A percentile compares a stretch with the other conserved stretches of the same genome.
These are phyloP conservation scores for Malassezia sympodialis DNA, from an alignment of 1,284 basidiomycete species.

Conservation along the genomic window DNA sequence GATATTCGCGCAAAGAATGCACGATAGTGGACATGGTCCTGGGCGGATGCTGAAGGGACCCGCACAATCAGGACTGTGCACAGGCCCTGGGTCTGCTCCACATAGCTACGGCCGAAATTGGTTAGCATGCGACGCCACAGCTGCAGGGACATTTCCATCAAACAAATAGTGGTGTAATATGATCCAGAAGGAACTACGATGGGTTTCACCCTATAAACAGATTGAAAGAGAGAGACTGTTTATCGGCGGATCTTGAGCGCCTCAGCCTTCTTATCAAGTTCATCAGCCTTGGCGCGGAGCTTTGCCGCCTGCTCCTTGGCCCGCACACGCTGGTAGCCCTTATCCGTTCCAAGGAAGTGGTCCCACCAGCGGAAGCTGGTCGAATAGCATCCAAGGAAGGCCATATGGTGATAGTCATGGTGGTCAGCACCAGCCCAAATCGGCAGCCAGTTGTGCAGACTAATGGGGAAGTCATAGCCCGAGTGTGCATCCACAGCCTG, in stretches of 20 bases:
- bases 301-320: conserved; percentile 30
- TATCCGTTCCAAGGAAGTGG: conserved; percentile 42
- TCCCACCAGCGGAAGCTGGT: conserved; percentile 48
- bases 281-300: conserved; percentile 1
- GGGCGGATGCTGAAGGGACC: neutral
- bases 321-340: conserved; percentile 38
- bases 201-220: neutral
- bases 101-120: neutral
- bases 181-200: neutral
- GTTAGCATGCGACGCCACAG: neutral
- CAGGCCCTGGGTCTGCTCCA: neutral
- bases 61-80: neutral
- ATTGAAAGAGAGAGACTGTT: neutral
- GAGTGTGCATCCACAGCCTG: conserved; percentile 96
- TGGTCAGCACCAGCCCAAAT: conserved; percentile 99
- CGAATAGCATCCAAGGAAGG: conserved; percentile 41
- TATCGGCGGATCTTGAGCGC: neutral
- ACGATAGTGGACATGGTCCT: conserved; percentile 44
- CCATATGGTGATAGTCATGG: conserved; percentile 57
- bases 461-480: conserved; percentile 68
- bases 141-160: neutral
- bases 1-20: conserved; percentile 45
- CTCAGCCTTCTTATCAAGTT: conserved; percentile 2
- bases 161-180: neutral
- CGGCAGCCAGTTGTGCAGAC: conserved; percentile 82